Evolutionary conservation across 345 rosid species (phyloP).

Genomic region (Mallotus nudiflorus): DNA sequence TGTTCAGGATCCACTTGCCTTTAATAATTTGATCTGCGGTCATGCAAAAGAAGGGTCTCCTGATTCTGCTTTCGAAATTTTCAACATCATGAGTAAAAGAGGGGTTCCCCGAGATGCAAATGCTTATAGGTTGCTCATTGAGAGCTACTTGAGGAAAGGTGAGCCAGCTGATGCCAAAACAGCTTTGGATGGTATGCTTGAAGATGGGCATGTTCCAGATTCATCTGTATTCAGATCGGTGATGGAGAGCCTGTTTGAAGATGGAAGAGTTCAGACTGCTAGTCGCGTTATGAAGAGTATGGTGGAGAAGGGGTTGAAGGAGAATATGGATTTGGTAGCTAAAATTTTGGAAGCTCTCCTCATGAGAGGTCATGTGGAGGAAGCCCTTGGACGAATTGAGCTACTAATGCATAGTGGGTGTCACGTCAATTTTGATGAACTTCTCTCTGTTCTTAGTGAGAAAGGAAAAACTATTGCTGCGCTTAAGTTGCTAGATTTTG

Average conservation of each 20-base stretch:
- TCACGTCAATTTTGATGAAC: conserved; percentile 53
- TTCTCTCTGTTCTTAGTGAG: conserved; percentile 59
- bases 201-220: conserved; percentile 71
- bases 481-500: conserved; percentile 65
- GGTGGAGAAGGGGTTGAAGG: conserved; percentile 75
- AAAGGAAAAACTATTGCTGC: conserved; percentile 88
- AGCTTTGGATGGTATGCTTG: conserved; percentile 81
- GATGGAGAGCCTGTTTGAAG: conserved; percentile 80
- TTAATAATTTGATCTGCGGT: conserved; percentile 68
- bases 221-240: conserved; percentile 67
- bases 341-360: conserved; percentile 84
- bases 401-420: conserved; percentile 57
- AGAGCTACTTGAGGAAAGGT: conserved; percentile 87
- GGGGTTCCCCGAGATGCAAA: conserved; percentile 67
- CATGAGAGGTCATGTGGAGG: conserved; percentile 84
- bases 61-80: conserved; percentile 69
- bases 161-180: conserved; percentile 90
- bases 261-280: conserved; percentile 86
- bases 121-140: conserved; percentile 62
- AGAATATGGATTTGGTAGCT: conserved; percentile 70
- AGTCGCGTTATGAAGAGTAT: conserved; percentile 84
- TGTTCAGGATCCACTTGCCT: conserved; percentile 63
- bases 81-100: conserved; percentile 77
- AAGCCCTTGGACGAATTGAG: conserved; percentile 87
- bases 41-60: conserved; percentile 86